Percentiles rank a stretch among this genome's conserved stretches.
These are phyloP conservation scores for Debaryomyces sp. DNA, from an alignment of 1,139 yeast species.

Conservation along the genomic window DNA sequence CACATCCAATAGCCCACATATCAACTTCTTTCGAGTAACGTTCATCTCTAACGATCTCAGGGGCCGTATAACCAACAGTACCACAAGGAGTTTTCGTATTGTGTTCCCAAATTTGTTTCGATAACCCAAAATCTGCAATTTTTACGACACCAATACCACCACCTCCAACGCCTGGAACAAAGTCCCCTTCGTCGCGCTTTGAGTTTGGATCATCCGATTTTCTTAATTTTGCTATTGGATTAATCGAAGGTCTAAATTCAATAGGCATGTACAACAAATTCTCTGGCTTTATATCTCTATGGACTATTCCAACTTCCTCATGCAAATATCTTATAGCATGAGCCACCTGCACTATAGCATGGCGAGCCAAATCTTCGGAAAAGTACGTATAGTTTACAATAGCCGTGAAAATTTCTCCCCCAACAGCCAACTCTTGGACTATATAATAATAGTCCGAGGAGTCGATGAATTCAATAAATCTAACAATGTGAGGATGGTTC, in stretches of 20 bases:
- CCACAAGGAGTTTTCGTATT: constrained; percentile 68
- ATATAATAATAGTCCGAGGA: constrained; percentile 52
- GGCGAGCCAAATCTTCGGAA: constrained; percentile 57
- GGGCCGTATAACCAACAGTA: constrained; percentile 65
- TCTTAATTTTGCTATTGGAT: constrained; percentile 43
- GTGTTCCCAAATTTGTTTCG: constrained; percentile 58
- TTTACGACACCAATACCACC: constrained; percentile 56
- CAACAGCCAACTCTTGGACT: constrained; percentile 54
- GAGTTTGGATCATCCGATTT: constrained; percentile 49
- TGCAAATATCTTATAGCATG: constrained; percentile 52
- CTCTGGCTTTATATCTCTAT: constrained; percentile 61
- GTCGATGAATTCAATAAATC: constrained; percentile 52
- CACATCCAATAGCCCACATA: constrained; percentile 69
- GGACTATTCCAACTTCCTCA: constrained; percentile 59
- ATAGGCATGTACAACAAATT: constrained; percentile 64
- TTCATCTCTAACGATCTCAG: constrained; percentile 61
- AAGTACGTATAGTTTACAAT: constrained; percentile 59
- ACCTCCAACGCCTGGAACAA: constrained; percentile 49
- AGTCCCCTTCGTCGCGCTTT: constrained; percentile 57
- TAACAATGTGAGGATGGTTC: constrained; percentile 52
- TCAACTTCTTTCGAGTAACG: constrained; percentile 63
- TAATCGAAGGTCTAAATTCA: constrained; percentile 45
- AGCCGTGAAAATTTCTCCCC: constrained; percentile 61
- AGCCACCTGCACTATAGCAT: constrained; percentile 54
- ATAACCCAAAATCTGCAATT: constrained; percentile 60